Conservation (phyloP, 2,329 filamentous ascomycete species). For the Rhytidhysteron rufulum region DNA sequence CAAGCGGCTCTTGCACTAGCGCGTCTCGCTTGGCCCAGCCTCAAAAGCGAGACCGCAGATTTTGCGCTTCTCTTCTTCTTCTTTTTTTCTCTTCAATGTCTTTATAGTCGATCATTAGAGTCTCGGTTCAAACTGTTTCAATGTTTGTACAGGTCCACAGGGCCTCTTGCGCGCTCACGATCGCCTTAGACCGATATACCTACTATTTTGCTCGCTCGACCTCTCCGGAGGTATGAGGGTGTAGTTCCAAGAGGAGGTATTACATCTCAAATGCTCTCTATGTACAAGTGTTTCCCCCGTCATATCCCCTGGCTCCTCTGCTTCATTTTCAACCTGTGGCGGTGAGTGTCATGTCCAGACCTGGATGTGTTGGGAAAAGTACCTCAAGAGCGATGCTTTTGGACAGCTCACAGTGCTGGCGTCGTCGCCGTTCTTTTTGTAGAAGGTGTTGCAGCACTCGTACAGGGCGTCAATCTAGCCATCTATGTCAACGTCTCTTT, state of each 20-base stretch:
- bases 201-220: conserved; percentile 50
- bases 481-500: not conserved
- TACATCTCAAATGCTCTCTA: conserved; percentile 17
- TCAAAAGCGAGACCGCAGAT: conserved; percentile 2
- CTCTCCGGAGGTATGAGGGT: conserved; percentile 47
- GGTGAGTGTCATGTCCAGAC: not conserved
- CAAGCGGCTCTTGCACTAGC: conserved; percentile 12
- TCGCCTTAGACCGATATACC: conserved; percentile 78
- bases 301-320: conserved; percentile 55
- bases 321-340: conserved; percentile 68
- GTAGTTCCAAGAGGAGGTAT: conserved; percentile 42
- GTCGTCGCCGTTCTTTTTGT: conserved; percentile 70
- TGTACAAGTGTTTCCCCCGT: conserved; percentile 2
- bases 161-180: conserved; percentile 96
- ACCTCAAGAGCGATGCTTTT: conserved; percentile 69
- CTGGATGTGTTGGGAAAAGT: conserved; percentile 3
- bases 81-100: conserved; percentile 65
- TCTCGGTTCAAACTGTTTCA: conserved; percentile 89
- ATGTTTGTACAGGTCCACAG: conserved; percentile 85
- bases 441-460: conserved; percentile 89
- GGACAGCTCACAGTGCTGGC: conserved; percentile 81
- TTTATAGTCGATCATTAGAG: conserved; percentile 90
- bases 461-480: conserved; percentile 78
- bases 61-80: conserved; percentile 34
- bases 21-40: conserved; percentile 9